Evolutionary conservation across 1,139 yeast species (phyloP).

Genomic region (Protomyces arabidopsidicola): DNA sequence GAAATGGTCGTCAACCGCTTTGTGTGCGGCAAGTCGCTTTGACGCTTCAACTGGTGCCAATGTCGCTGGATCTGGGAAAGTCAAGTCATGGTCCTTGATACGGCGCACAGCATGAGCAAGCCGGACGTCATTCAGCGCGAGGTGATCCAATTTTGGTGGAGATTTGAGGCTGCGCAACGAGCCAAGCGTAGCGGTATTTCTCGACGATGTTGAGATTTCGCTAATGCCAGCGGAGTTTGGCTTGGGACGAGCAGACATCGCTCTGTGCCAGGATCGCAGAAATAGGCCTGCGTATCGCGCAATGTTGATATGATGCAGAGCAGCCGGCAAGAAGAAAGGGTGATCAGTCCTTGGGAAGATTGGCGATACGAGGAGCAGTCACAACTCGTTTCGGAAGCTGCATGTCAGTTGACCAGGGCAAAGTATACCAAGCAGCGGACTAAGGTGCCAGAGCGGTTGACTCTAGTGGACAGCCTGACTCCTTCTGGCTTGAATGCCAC

Average conservation of each 20-base stretch:
- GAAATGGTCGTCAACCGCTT: conserved; percentile 86
- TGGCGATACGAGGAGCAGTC: too few relatives aligned
- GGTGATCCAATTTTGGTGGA: conserved; percentile 16
- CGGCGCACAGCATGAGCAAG: conserved; percentile 12
- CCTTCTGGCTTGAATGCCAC: conserved; percentile 4
- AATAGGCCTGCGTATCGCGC: not conserved
- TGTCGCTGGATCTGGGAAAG: conserved; percentile 16
- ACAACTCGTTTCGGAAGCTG: too few relatives aligned
- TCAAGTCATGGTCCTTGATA: conserved; percentile 4
- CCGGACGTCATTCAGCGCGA: conserved; percentile 5
- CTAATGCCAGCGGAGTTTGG: not conserved
- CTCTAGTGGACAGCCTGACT: conserved; percentile 17
- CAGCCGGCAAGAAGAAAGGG: too few relatives aligned
- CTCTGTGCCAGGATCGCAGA: too few relatives aligned
- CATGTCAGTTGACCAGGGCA: too few relatives aligned
- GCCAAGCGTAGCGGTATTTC: conserved; percentile 20
- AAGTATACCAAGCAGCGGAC: too few relatives aligned
- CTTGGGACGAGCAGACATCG: not conserved
- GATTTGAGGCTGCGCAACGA: conserved; percentile 10
- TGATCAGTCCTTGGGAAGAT: too few relatives aligned
- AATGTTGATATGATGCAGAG: too few relatives aligned
- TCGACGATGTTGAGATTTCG: not conserved
- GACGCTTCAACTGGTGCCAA: conserved; percentile 50
- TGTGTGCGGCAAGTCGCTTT: conserved; percentile 81
- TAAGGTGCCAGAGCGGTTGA: not conserved